A percentile compares a stretch with the other conserved stretches of the same genome.
phyloP scores from a whole-genome alignment of 2,329 filamentous ascomycete genomes.

The Teratosphaeria nubilosa region DNA sequence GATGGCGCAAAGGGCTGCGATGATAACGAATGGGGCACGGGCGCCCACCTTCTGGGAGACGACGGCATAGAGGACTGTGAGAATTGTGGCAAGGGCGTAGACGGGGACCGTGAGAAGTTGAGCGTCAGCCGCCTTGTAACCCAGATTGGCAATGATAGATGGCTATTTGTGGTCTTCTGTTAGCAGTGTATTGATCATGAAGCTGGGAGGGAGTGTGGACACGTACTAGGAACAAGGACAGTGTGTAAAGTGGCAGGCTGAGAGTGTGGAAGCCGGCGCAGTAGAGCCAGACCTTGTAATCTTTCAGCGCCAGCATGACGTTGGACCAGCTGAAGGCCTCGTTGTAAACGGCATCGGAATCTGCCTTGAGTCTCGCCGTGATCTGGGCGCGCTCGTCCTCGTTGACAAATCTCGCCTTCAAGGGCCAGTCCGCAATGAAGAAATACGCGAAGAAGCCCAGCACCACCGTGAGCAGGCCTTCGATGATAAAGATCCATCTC shows the following conservation, averaged over 20 bases:
- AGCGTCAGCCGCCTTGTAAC: constrained; percentile 35
- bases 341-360: constrained; percentile 59
- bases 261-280: constrained; percentile 63
- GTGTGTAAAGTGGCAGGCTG: constrained; percentile 46
- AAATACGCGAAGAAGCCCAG: neutral
- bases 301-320: constrained; percentile 52
- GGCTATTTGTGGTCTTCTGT: constrained; percentile 18
- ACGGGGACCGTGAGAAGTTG: constrained; percentile 29
- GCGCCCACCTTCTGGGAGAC: constrained; percentile 53
- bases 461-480: constrained; percentile 35
- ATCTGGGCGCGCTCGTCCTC: constrained; percentile 51
- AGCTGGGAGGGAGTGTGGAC: constrained; percentile 16
- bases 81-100: constrained; percentile 37
- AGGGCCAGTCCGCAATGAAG: constrained; percentile 33
- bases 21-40: constrained; percentile 47
- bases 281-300: constrained; percentile 65
- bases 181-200: constrained; percentile 11
- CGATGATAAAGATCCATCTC: constrained; percentile 44
- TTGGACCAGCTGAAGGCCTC: constrained; percentile 61
- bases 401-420: constrained; percentile 38
- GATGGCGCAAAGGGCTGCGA: constrained; percentile 40
- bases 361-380: constrained; percentile 52
- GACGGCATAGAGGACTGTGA: constrained; percentile 49
- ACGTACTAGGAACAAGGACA: constrained; percentile 37
- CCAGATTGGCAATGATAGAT: constrained; percentile 57